Base-by-base conservation (phyloP, 768 basidiomycete species). In the Zangia roseola region DNA sequence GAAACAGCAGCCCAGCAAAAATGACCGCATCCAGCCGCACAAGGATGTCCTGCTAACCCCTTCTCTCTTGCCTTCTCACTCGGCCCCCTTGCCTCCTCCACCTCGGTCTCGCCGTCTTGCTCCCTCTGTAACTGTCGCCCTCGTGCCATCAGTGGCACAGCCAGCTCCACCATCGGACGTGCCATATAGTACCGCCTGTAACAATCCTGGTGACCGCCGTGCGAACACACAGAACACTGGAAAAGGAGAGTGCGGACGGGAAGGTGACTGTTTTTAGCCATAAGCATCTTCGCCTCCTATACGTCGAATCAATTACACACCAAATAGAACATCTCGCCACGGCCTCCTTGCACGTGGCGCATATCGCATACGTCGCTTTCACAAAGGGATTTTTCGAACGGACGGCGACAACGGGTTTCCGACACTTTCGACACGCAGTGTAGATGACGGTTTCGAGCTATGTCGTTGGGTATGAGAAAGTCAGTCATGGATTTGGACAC, bases 21-120 rank as follows among this genome's bases (percentile, higher is more conserved):
- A 69, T 92, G 90, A 0, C 90, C 89, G 67, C 89, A 92, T 5
- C 89, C 90, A 36, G 87, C 79, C 13, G 87, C 86, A 67, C 90
- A 91, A 0, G 74, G 76, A 61, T 86, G 83, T 4, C 83, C 88
- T 12, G 57, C 46, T 40, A 69, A 40, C 8, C 39, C 43, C 20
- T 50, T 46, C 19, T 60, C 58, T 30, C 47, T 28, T 10, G 8
- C 14, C 6, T 26, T 37, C 26, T 38, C 57, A 6, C n/a, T 45
- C 9, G 6, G 16, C 37, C 53, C 33, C 19, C 43, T 37, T 8
- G 43, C 47, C 5, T 56, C 59, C n/a, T 43, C 53, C 2, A n/a
- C 47, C 16, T 55, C 61, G 6, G 36, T 40, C 26, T 51, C 59
- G 0, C 56, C 53, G 5, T 55, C 55, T 9, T 50, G 50, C 9